These are phyloP conservation scores for Aspergillus unguis DNA, from an alignment of 2,329 filamentous ascomycete species.

Conservation along the genomic window DNA sequence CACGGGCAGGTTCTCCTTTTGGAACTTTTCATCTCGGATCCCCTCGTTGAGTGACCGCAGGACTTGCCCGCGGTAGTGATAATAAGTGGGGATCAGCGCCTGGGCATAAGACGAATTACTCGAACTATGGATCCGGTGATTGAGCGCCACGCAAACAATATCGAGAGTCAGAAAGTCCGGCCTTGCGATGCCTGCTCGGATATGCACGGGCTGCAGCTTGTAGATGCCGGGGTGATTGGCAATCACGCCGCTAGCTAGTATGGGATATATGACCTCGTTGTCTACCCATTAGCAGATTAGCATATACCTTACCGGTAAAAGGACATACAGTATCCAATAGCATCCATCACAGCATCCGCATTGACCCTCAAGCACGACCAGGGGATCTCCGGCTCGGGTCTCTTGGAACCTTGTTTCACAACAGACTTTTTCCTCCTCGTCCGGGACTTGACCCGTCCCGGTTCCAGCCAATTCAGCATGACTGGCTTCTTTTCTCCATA, in stretches of 20 bases:
- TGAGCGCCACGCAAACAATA: slow-evolving; percentile 33
- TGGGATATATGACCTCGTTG: background rate
- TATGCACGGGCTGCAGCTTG: background rate
- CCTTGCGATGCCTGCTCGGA: slow-evolving; percentile 13
- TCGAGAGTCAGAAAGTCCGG: slow-evolving; percentile 30
- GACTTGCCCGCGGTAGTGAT: background rate
- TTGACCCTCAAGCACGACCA: background rate
- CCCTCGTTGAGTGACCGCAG: background rate
- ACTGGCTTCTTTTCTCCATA: slow-evolving; percentile 40
- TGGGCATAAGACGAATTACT: slow-evolving; percentile 14
- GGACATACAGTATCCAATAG: background rate
- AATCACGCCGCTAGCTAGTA: background rate
- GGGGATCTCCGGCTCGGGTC: background rate
- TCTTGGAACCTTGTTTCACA: background rate
- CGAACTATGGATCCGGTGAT: slow-evolving; percentile 33
- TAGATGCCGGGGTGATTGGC: background rate
- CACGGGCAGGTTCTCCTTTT: background rate
- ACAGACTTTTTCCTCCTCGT: background rate
- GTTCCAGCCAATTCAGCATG: slow-evolving; percentile 13
- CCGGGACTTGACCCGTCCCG: background rate
- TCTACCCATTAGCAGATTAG: background rate
- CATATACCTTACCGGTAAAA: background rate
- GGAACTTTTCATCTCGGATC: background rate
- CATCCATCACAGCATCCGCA: background rate
- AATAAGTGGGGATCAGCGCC: slow-evolving; percentile 11